Evolutionary conservation across 2,329 filamentous ascomycete species (phyloP), one percentile per base, ranked within the genome.

Genomic region (Cladophialophora chaetospira): DNA sequence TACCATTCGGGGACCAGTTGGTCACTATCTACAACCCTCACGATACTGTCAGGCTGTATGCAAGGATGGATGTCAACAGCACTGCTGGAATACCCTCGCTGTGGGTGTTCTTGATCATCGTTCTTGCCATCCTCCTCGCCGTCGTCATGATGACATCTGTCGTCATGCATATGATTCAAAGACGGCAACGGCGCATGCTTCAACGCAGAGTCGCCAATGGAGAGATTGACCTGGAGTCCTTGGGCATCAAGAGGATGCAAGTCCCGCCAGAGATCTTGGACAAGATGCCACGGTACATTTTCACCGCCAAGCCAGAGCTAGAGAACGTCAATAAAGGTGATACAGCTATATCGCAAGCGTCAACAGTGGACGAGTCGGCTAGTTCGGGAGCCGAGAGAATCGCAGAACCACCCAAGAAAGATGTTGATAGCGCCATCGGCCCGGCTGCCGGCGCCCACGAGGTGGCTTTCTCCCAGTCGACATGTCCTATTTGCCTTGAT

Each of bases 401-500:
- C 19, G 42, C 25, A 17, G 33, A 52, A 13, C 10, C 29, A 4
- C 23, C 31, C 9, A 25, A 11, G 8, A 55, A 33, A 26, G 49
- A 52, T 25, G 13, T 33, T 9, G 25, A 48, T 31, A 36, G 36
- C 15, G 28, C 52, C 11, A 45, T 48, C 9, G 38, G 56, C n/a
- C 43, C 59, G 1, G 46, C 35, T 5, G 19, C 23, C 17, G 35
- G 19, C 10, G n/a, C 42, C 8, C 56, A 60, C 43, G 63, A 65
- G 66, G 63, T 71, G 26, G 70, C 72, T 5, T 79, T 89, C 64
- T 84, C 86, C 17, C 94, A 97, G 69, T 86, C 89, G 0, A 86
- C 82, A 2, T 97, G 94, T 69, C 85, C 89, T n/a, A 96, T 97
- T 51, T 99, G 94, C 69, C 80, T 96, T 1, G 88, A 91, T 53